phyloP scores from a whole-genome alignment of 805 yeast genomes.

The Isabelozyma heimii region DNA sequence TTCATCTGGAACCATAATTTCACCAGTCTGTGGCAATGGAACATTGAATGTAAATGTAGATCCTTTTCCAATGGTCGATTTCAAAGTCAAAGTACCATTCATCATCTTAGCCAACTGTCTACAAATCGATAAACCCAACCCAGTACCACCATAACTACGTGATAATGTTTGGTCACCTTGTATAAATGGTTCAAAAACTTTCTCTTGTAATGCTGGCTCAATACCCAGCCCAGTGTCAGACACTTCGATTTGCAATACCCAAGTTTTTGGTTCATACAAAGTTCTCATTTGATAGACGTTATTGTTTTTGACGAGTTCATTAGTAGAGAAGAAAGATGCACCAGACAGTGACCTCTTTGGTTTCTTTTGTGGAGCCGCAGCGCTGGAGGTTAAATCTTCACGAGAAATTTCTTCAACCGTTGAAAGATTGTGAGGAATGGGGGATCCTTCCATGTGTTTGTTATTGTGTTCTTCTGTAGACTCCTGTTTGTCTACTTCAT shows the following conservation, averaged over 20 bases:
- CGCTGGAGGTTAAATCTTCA: not conserved
- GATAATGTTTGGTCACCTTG: conserved; percentile 96
- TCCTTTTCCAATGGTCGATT: conserved; percentile 77
- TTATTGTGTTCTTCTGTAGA: not conserved
- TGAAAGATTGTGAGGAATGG: not conserved
- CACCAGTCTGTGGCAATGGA: conserved; percentile 68
- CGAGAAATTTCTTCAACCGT: not conserved
- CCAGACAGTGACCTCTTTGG: not conserved
- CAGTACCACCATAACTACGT: conserved; percentile 93
- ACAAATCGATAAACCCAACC: conserved; percentile 86
- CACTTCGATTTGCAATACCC: conserved; percentile 72
- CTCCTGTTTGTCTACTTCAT: not conserved
- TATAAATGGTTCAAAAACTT: conserved; percentile 92
- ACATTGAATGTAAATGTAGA: conserved; percentile 79
- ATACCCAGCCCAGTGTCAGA: conserved; percentile 95
- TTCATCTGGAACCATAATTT: conserved; percentile 37
- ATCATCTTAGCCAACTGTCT: conserved; percentile 86
- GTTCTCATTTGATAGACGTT: conserved; percentile 33
- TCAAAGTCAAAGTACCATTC: conserved; percentile 78
- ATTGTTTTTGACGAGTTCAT: conserved; percentile 34
- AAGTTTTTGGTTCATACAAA: conserved; percentile 38
- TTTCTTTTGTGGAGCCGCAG: not conserved
- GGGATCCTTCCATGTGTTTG: too few species aligned
- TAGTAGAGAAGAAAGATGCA: conserved; percentile 12
- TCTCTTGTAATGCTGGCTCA: conserved; percentile 72